Conservation (phyloP, 257 asterid species). For the Capsicum chinense region DNA sequence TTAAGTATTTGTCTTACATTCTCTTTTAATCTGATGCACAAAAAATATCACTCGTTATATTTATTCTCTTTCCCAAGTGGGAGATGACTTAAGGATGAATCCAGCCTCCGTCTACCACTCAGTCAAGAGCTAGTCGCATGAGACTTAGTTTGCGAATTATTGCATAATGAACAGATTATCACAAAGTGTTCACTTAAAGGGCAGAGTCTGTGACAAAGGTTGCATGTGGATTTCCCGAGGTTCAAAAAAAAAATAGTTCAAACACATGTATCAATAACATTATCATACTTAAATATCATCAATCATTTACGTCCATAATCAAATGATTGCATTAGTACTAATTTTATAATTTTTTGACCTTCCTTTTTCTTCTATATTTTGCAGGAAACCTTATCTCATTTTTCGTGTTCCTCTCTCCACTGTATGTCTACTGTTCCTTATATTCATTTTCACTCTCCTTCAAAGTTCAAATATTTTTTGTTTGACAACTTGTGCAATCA, state of each 20-base stretch:
- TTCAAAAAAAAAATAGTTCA: too few species aligned
- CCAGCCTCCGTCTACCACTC: too few species aligned
- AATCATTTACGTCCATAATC: background rate
- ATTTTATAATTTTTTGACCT: background rate
- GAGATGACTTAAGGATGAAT: too few species aligned
- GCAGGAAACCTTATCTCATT: conserved; percentile 54
- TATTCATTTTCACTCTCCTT: background rate
- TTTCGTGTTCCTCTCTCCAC: conserved; percentile 54
- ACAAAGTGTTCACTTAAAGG: too few species aligned
- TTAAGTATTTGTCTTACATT: background rate
- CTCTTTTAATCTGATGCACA: background rate
- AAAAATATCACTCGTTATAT: background rate
- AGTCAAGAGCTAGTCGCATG: too few species aligned
- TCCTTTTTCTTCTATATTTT: conserved; percentile 2
- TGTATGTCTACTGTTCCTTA: conserved; percentile 37
- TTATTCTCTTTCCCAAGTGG: too few species aligned
- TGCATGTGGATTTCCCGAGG: too few species aligned
- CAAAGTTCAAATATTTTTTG: background rate
- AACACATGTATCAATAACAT: too few species aligned
- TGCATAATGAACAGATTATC: too few species aligned
- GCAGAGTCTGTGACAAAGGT: too few species aligned
- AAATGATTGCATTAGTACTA: background rate
- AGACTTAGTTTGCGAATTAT: too few species aligned
- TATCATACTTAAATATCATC: background rate
- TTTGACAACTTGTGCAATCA: background rate